Evolutionary conservation across 1,284 basidiomycete genomes (phyloP).

Genomic region (Filobasidium uniguttulatum): DNA sequence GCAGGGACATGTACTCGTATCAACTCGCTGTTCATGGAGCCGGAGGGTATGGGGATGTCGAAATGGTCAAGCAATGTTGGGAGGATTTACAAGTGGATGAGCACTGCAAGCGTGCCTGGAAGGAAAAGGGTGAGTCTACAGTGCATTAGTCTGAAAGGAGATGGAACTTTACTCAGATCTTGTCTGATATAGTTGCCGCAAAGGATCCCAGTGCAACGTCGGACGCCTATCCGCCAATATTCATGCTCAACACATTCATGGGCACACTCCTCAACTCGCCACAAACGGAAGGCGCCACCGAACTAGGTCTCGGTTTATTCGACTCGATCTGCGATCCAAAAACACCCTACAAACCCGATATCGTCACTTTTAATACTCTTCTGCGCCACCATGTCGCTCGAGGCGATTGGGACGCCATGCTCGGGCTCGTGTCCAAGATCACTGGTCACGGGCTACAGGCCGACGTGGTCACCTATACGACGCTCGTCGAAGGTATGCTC

Average conservation of each 20-base stretch:
- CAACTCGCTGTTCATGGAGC: slow-evolving; percentile 29
- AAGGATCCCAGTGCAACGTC: too few relatives aligned
- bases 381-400: slow-evolving; percentile 50
- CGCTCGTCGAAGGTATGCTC: slow-evolving; percentile 57
- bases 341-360: slow-evolving; percentile 43
- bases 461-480: slow-evolving; percentile 67
- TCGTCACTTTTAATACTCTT: slow-evolving; percentile 64
- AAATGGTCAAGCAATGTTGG: slow-evolving; percentile 24
- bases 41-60: slow-evolving; percentile 26
- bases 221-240: slow-evolving; percentile 25
- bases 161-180: neutral
- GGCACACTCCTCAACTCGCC: slow-evolving; percentile 25
- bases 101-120: slow-evolving; percentile 18
- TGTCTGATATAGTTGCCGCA: neutral
- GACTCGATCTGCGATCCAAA: slow-evolving; percentile 20
- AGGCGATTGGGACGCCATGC: slow-evolving; percentile 49
- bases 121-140: slow-evolving; percentile 5
- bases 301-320: slow-evolving; percentile 26
- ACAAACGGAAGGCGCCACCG: slow-evolving; percentile 15
- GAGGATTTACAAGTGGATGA: slow-evolving; percentile 25
- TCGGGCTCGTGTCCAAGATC: slow-evolving; percentile 40
- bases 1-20: slow-evolving; percentile 30
- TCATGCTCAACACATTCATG: slow-evolving; percentile 31
- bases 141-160: neutral
- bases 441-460: slow-evolving; percentile 43